Conservation (phyloP, 2,329 filamentous ascomycete species). For the Davidsoniella neocaledoniae region DNA sequence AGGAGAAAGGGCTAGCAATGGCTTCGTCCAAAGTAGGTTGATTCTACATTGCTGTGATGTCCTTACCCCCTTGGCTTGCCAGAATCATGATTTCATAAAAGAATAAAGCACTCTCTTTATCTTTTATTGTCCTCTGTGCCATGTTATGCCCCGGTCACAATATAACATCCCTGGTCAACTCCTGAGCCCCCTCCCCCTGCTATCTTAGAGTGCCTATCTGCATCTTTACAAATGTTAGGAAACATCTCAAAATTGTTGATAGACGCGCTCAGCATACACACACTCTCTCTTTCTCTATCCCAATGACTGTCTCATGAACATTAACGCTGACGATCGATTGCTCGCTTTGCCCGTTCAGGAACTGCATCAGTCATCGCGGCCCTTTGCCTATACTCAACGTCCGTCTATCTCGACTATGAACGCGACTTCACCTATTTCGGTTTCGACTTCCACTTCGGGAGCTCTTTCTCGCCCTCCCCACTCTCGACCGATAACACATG, state of each 20-base stretch:
- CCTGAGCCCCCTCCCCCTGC: conserved; percentile 6
- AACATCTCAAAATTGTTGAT: background rate
- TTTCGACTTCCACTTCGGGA: background rate
- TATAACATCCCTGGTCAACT: conserved; percentile 1
- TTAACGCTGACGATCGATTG: conserved; percentile 13
- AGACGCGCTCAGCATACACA: background rate
- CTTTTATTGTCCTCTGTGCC: conserved; percentile 4
- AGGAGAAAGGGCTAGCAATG: conserved; percentile 14
- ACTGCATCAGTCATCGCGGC: conserved; percentile 48
- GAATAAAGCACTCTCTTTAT: background rate
- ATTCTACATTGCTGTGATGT: conserved; percentile 13
- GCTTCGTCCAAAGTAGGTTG: conserved; percentile 13
- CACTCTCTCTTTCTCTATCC: background rate
- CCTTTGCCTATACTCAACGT: conserved; percentile 18
- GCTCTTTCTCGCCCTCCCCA: conserved; percentile 16
- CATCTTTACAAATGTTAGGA: background rate
- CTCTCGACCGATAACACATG: conserved; percentile 24
- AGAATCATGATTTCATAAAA: background rate
- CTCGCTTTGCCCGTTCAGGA: conserved; percentile 29
- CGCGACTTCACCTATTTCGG: conserved; percentile 20
- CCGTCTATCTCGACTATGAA: conserved; percentile 9
- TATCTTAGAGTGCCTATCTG: background rate
- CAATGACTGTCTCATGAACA: background rate
- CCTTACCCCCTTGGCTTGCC: conserved; percentile 12
- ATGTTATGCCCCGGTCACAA: conserved; percentile 4